Conservation (phyloP, 2,329 filamentous ascomycete species). For the Aspergillus pseudonomiae region DNA sequence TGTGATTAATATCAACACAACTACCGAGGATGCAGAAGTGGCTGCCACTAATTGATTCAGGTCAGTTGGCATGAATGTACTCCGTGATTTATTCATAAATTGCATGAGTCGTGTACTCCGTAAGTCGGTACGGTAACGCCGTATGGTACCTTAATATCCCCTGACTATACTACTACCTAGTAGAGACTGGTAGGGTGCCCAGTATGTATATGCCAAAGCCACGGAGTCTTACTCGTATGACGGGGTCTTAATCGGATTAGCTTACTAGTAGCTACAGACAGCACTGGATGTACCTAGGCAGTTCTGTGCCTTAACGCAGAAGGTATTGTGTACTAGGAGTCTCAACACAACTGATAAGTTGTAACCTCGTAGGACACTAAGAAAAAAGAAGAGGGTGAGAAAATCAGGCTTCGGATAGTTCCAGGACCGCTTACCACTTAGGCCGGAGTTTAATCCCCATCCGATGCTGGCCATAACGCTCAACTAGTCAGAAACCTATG, state of each 20-base stretch:
- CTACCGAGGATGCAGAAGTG: background rate
- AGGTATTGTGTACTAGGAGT: background rate
- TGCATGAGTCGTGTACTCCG: background rate
- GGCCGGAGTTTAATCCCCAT: constrained; percentile 5
- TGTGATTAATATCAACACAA: background rate
- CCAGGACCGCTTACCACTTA: background rate
- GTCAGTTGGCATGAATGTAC: background rate
- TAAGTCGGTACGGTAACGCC: background rate
- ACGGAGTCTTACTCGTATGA: background rate
- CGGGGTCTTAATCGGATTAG: background rate
- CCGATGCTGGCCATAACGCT: background rate
- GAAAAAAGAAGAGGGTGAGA: background rate
- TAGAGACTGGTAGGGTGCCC: background rate
- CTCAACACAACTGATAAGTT: background rate
- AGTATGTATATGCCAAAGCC: background rate
- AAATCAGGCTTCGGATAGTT: background rate
- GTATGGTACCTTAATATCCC: background rate
- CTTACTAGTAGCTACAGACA: background rate
- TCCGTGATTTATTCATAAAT: background rate
- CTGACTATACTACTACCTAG: background rate
- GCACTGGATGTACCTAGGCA: background rate
- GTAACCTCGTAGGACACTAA: background rate
- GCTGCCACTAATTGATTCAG: background rate
- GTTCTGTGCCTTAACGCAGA: background rate
- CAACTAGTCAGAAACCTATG: background rate